Evolutionary conservation across 495 filamentous ascomycete genomes (phyloP), one percentile per base, ranked within the genome.

Genomic region (Aspergillus bertholletiae): DNA sequence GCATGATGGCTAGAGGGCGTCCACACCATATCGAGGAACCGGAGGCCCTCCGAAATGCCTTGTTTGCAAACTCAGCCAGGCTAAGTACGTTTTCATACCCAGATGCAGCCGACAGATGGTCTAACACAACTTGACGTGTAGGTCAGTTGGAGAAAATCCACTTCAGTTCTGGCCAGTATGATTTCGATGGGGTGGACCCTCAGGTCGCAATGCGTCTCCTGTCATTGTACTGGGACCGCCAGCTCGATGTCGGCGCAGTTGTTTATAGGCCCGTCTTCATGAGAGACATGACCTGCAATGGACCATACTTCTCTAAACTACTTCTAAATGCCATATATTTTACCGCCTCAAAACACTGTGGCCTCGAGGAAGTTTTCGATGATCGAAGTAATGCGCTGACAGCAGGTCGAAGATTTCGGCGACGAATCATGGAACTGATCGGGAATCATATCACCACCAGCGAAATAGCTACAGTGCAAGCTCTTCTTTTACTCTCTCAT

Each of bases 281-380:
- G 72, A 62, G 69, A 0, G 66, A 70, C 49, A 71, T 74, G 67
- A 61, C 66, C 23, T 71, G 62, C 30, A 52, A 59, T 1, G 77
- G 77, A 1, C 73, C 73, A 2, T 77, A 78, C 39, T 77, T 75
- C 46, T 75, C 72, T 2, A 74, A 72, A 45, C 50, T 80, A 0
- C 66, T 79, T 0, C 61, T 79, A 0, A 79, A 79, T 51, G 74
- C 76, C 7, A 78, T 80, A 6, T 73, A 72, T 22, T 79, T 72
- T 46, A 63, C 56, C 0, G 68, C 71, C 0, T 74, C 72, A 2
- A 76, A 77, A 43, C 68, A 67, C 49, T 68, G 68, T 32, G 13
- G 59, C 7, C 54, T 68, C 4, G 48, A 49, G 2, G 68, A 74
- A 20, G 47, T 77, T 12, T 64, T 71, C 18, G 51, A 54, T 1